phyloP scores from a whole-genome alignment of 2,329 filamentous ascomycete species.

The Colletotrichum godetiae region DNA sequence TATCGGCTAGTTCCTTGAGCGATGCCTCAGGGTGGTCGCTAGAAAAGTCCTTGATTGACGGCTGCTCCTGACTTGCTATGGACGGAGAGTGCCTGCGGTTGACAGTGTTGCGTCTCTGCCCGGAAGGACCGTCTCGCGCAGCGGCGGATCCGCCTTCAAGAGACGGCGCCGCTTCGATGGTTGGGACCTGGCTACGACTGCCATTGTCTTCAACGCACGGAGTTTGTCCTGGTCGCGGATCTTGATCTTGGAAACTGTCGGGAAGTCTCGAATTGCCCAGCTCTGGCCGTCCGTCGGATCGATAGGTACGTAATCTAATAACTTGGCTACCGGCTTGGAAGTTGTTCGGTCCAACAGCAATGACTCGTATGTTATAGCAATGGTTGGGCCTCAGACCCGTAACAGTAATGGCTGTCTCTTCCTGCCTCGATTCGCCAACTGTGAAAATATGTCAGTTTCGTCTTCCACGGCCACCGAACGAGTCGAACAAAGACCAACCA shows the following conservation, averaged over 20 bases:
- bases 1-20: conserved; percentile 82
- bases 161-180: conserved; percentile 70
- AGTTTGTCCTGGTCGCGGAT: conserved; percentile 45
- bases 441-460: neutral
- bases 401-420: conserved; percentile 90
- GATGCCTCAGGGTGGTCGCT: conserved; percentile 72
- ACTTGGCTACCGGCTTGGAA: conserved; percentile 91
- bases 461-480: neutral
- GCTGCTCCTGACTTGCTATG: conserved; percentile 57
- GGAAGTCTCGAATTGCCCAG: conserved; percentile 67
- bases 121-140: conserved; percentile 71
- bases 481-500: conserved; percentile 64
- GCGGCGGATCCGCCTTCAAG: conserved; percentile 71
- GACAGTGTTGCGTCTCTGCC: conserved; percentile 72
- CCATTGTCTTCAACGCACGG: conserved; percentile 54
- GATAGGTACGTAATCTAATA: conserved; percentile 84
- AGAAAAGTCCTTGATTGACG: conserved; percentile 52
- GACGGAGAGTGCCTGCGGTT: conserved; percentile 75
- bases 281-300: conserved; percentile 71
- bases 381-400: conserved; percentile 86
- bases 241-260: conserved; percentile 65
- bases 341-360: conserved; percentile 90
- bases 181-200: conserved; percentile 61
- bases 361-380: conserved; percentile 93
- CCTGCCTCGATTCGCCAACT: conserved; percentile 86